phyloP scores from a whole-genome alignment of 225 moss, liverwort and hornwort species.

The Pseudoscleropodium purum region DNA sequence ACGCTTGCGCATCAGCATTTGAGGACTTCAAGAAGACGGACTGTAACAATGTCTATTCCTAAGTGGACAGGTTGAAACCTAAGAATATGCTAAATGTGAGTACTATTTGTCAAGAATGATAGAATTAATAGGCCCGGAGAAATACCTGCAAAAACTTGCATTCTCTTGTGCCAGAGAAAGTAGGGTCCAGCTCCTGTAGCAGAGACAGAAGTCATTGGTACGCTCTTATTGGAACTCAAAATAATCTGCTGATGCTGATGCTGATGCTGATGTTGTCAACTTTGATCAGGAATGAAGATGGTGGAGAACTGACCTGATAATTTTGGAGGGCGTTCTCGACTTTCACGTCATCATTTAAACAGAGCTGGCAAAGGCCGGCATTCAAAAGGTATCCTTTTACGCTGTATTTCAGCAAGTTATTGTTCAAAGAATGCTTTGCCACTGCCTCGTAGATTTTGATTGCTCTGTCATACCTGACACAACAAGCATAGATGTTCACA shows the following conservation, averaged over 20 bases:
- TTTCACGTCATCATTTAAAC: conserved; percentile 44
- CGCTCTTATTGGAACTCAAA: background rate
- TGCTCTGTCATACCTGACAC: conserved; percentile 45
- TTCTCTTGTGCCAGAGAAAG: conserved; percentile 80
- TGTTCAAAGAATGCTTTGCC: conserved; percentile 57
- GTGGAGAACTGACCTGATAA: conserved; percentile 36
- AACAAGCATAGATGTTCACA: background rate
- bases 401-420: conserved; percentile 62
- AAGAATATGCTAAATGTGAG: background rate
- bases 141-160: conserved; percentile 77
- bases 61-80: background rate
- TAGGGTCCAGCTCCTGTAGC: conserved; percentile 91
- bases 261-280: background rate
- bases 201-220: background rate
- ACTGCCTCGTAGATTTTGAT: conserved; percentile 55
- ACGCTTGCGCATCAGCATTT: conserved; percentile 5
- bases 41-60: background rate
- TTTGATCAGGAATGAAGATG: background rate
- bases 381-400: conserved; percentile 62
- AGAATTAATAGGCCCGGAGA: background rate
- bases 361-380: conserved; percentile 60
- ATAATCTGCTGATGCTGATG: background rate
- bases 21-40: background rate
- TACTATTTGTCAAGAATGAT: background rate
- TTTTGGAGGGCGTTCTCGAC: conserved; percentile 46